These are phyloP conservation scores for Cladorrhinum sp. DNA, from an alignment of 2,329 filamentous ascomycete genomes.

Conservation along the genomic window DNA sequence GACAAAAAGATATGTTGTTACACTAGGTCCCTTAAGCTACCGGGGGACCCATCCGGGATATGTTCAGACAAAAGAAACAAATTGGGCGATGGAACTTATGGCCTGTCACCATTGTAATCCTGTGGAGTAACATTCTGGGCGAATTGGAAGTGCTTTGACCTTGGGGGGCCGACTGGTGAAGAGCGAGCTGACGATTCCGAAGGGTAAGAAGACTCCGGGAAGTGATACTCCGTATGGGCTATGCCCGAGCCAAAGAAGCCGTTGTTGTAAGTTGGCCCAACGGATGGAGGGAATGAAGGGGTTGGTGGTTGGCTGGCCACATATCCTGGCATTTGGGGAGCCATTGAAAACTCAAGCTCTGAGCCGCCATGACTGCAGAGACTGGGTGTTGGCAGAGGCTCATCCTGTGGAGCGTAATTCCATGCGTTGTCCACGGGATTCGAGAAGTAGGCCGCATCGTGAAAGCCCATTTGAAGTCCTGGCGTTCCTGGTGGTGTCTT, in stretches of 20 bases:
- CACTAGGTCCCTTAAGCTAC: constrained; percentile 2
- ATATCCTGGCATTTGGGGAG: constrained; percentile 43
- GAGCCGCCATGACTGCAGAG: constrained; percentile 42
- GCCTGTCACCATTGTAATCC: constrained; percentile 35
- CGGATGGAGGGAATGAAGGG: constrained; percentile 43
- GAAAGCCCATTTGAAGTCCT: constrained; percentile 43
- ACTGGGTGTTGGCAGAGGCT: constrained; percentile 48
- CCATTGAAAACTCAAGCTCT: constrained; percentile 45
- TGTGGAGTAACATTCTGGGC: constrained; percentile 45
- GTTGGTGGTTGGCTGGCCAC: constrained; percentile 50
- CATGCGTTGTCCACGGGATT: constrained; percentile 33
- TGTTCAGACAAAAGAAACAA: constrained; percentile 2
- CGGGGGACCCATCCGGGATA: neutral
- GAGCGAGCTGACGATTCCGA: constrained; percentile 36
- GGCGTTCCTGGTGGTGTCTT: constrained; percentile 55
- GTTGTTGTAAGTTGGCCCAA: constrained; percentile 39
- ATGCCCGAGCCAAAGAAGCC: constrained; percentile 32
- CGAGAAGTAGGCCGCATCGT: constrained; percentile 39
- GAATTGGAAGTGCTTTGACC: constrained; percentile 45
- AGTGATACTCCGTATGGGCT: constrained; percentile 48
- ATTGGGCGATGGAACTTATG: neutral
- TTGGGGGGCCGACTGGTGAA: constrained; percentile 35
- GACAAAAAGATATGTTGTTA: constrained; percentile 15
- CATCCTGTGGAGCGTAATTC: constrained; percentile 42
- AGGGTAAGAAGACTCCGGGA: constrained; percentile 45